Evolutionary conservation across 164 flowering plant genomes (phyloP), one percentile per base, ranked within the genome.

Genomic region (Nymphaea colorata): DNA sequence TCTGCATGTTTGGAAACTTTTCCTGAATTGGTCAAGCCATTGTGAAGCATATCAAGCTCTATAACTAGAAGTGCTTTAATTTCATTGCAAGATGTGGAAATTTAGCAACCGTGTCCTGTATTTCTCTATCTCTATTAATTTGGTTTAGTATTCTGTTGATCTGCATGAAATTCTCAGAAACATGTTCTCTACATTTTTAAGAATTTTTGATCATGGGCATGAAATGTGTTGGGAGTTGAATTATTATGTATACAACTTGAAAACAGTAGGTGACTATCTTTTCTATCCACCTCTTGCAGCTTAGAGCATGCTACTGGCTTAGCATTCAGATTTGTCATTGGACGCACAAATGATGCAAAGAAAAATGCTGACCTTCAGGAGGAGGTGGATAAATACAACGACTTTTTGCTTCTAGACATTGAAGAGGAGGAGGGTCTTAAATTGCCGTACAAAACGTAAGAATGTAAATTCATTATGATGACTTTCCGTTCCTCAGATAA

Each of bases 261-360:
- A 17, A 61, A 61, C 64, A 4, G 7, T 17, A 17, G 11, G n/a
- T 41, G 25, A 61, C 36, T 4, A 61, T 61, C 42, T 17, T 61
- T 61, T 17, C 44, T 41, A 6, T 64, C 12, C 43, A 36, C 66
- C 36, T 25, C 41, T 61, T 77, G 62, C 74, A 88, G 94, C 67
- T 75, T 86, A 77, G 87, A 87, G 77, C 79, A 84, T 70, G 84
- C 90, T 57, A 86, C 88, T 66, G 88, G 88, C 10, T 69, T 86
- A 67, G 85, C 88, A 6, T 84, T 84, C 68, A 76, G 88, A 62
- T 87, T 87, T 77, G 82, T 87, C 12, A 84, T 86, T 64, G 93
- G 93, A 11, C 70, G 76, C 64, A 67, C 87, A 3, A 83, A 78
- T 65, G 83, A 83, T 75, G 72, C 57, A 44, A 68, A 70, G 68